Conservation (phyloP, 129 eudicot genomes). For the Escallonia herrerae region DNA sequence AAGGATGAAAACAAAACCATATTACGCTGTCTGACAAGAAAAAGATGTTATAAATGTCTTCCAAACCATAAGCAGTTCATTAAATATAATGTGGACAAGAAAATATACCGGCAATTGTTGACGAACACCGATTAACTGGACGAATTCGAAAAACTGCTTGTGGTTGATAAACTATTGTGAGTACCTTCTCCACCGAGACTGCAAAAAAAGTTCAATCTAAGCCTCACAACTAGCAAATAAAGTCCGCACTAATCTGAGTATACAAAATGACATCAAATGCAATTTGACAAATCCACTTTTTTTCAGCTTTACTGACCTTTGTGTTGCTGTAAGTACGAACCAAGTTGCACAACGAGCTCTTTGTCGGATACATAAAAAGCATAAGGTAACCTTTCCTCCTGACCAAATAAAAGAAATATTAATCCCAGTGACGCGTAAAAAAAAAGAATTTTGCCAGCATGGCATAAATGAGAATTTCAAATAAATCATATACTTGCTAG, state of each 20-base stretch:
- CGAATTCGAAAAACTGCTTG: constrained; percentile 95
- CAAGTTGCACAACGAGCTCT: constrained; percentile 74
- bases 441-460: not conserved
- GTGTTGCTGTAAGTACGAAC: constrained; percentile 66
- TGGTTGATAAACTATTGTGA: constrained; percentile 88
- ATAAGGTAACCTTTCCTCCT: constrained; percentile 94
- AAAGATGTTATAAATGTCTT: no score
- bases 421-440: not conserved
- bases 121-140: constrained; percentile 95
- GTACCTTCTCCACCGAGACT: constrained; percentile 98
- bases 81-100: no score
- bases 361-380: constrained; percentile 89
- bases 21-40: no score
- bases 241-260: not conserved
- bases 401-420: constrained; percentile 13
- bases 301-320: constrained; percentile 35
- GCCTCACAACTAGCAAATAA: constrained; percentile 5
- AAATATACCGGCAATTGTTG: constrained; percentile 77
- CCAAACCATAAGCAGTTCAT: no score
- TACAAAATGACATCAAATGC: not conserved
- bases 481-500: no score
- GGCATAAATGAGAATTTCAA: no score
- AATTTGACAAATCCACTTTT: not conserved
- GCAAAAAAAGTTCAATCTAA: constrained; percentile 11
- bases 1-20: no score